Evolutionary conservation across 164 flowering plant species (phyloP), one percentile per base, ranked within the genome.

Genomic region (Magnolia sinica): DNA sequence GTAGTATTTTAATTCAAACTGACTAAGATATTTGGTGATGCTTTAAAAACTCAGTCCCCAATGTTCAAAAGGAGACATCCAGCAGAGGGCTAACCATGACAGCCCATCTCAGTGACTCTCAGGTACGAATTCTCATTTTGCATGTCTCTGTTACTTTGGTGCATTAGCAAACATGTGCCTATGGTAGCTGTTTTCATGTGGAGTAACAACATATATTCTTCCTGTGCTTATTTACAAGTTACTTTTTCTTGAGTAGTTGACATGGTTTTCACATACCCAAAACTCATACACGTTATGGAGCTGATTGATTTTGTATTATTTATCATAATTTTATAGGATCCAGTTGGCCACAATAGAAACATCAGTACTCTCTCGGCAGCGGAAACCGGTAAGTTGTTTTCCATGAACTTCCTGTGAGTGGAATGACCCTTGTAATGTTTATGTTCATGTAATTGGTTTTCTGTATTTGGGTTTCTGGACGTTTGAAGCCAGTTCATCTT

Each of bases 271-370:
- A 29, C 18, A 68, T 68, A 10, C 18, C 18, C 18, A 55, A 55
- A 55, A 55, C 61, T 11, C 61, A 55, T 55, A 55, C 16, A 66
- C 69, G 16, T 6, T 45, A 27, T 18, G 50, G n/a, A 68, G 14
- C 31, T 64, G 24, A 29, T 16, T 29, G n/a, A 29, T 68, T 37
- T 37, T 68, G 29, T 7, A 37, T 68, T 14, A 20, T 49, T n/a
- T 23, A 8, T 19, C 11, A n/a, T n/a, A 50, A n/a, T 70, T 45
- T 79, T 70, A 29, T 72, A 95, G 97, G 90, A 86, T 73, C 77
- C 55, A 74, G 93, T 92, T 71, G 31, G 89, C 73, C 99, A 95
- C 82, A 88, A 91, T 55, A 93, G 99, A 75, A 90, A 88, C 73
- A 24, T 90, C 55, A 96, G 97, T 78, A 93, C 75, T 77, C 85